Evolutionary conservation across 2,329 filamentous ascomycete genomes (phyloP).

Genomic region (Scedosporium minutisporum): DNA sequence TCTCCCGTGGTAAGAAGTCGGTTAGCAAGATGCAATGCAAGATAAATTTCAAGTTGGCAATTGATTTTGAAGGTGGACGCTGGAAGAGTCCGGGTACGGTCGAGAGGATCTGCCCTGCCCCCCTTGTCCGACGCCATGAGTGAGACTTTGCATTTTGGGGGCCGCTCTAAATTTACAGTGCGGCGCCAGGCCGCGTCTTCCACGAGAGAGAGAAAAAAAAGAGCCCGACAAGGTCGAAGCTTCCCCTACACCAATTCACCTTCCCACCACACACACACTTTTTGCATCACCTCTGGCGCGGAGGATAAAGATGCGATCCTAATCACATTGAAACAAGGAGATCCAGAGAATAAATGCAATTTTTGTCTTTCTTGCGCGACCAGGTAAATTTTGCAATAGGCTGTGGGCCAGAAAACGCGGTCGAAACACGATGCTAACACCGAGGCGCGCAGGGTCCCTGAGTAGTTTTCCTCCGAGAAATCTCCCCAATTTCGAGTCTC

Average conservation of each 20-base stretch:
- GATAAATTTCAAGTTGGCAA: too few species aligned
- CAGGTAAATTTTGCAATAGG: not conserved
- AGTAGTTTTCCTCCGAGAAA: not conserved
- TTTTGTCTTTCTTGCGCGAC: not conserved
- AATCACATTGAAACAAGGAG: not conserved
- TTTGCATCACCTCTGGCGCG: not conserved
- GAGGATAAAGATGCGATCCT: not conserved
- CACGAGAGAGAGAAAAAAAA: not conserved
- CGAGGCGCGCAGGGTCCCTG: not conserved
- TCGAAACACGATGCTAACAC: slow-evolving; percentile 1
- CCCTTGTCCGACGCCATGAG: too few species aligned
- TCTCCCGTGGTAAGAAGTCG: too few species aligned
- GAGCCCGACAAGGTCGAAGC: not conserved
- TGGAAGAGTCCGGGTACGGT: too few species aligned
- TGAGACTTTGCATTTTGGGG: too few species aligned
- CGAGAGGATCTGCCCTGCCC: too few species aligned
- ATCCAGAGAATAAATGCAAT: not conserved
- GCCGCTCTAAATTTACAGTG: not conserved
- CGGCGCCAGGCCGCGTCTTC: not conserved
- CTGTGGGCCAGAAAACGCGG: not conserved
- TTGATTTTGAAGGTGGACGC: too few species aligned
- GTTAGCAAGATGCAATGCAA: too few species aligned
- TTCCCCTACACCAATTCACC: not conserved
- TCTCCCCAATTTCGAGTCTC: not conserved
- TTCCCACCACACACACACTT: not conserved